Conservation (phyloP, 73 alveolate species). For the Stentor roeselii region DNA sequence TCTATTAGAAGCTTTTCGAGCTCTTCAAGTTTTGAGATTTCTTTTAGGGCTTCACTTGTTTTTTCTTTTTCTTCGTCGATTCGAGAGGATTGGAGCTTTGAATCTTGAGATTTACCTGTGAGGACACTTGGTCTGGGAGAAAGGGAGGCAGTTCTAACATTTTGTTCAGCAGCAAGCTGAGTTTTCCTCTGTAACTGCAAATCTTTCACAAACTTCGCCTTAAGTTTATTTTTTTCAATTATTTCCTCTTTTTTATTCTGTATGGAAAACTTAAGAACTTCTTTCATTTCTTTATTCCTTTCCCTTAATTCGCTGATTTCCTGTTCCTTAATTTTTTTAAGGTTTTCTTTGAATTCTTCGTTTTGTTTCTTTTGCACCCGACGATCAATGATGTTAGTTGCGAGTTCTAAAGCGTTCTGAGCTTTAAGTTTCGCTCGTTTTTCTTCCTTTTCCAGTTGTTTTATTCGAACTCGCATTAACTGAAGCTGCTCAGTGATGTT, state of each 20-base stretch:
- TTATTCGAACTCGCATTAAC: background rate
- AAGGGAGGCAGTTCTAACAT: background rate
- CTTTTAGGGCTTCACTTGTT: background rate
- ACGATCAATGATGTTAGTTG: background rate
- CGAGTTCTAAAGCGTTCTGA: background rate
- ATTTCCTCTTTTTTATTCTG: background rate
- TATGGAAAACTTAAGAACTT: background rate
- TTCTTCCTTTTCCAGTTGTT: background rate
- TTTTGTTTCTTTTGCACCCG: background rate
- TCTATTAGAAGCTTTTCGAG: background rate
- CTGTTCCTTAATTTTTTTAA: background rate
- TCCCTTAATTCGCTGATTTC: background rate
- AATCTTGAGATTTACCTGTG: background rate
- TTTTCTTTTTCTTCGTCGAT: background rate
- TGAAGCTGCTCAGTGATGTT: background rate
- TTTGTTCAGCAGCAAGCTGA: background rate
- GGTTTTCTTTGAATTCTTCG: background rate
- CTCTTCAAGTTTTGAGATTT: background rate
- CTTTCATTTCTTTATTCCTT: background rate
- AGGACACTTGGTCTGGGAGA: background rate
- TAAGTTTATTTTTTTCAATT: background rate
- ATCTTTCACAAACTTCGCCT: background rate
- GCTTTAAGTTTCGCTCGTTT: conserved; percentile 2
- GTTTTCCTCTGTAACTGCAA: background rate
- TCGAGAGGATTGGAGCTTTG: background rate